phyloP scores from a whole-genome alignment of 1,284 basidiomycete genomes.

The Ceratobasidium sp. region DNA sequence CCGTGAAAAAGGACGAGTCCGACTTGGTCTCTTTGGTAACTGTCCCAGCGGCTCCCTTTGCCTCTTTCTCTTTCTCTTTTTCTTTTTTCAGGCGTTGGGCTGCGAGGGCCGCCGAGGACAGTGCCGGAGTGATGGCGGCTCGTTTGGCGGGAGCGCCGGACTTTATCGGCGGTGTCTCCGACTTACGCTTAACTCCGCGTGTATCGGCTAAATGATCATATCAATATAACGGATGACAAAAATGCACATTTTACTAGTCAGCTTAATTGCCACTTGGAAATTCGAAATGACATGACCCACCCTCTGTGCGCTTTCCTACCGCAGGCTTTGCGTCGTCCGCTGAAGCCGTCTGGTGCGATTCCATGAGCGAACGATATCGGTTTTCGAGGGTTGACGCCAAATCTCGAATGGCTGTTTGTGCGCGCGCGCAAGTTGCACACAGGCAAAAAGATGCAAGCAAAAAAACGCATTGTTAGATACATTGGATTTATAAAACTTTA shows the following conservation, averaged over 20 bases:
- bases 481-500: conserved; percentile 51
- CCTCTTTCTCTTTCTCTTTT: conserved; percentile 47
- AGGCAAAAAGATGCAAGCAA: conserved; percentile 52
- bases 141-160: conserved; percentile 60
- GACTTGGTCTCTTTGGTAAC: conserved; percentile 69
- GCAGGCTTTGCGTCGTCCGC: conserved; percentile 51
- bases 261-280: conserved; percentile 36
- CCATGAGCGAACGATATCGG: conserved; percentile 62
- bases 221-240: conserved; percentile 20
- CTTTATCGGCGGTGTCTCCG: conserved; percentile 61
- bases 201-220: conserved; percentile 40
- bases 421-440: conserved; percentile 43
- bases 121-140: conserved; percentile 1
- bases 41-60: conserved; percentile 45
- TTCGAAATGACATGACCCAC: conserved; percentile 67
- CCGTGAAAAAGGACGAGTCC: conserved; percentile 82
- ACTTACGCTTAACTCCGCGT: conserved; percentile 37
- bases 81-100: not conserved
- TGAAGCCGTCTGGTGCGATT: conserved; percentile 15
- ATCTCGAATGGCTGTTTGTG: conserved; percentile 79
- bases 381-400: conserved; percentile 83
- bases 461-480: conserved; percentile 67
- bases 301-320: conserved; percentile 62
- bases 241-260: conserved; percentile 34
- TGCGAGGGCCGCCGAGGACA: conserved; percentile 11